Percentiles rank a stretch among this genome's conserved stretches.
Evolutionary conservation across 768 basidiomycete species (phyloP).

Genomic region (Phlegmacium glaucopus): DNA sequence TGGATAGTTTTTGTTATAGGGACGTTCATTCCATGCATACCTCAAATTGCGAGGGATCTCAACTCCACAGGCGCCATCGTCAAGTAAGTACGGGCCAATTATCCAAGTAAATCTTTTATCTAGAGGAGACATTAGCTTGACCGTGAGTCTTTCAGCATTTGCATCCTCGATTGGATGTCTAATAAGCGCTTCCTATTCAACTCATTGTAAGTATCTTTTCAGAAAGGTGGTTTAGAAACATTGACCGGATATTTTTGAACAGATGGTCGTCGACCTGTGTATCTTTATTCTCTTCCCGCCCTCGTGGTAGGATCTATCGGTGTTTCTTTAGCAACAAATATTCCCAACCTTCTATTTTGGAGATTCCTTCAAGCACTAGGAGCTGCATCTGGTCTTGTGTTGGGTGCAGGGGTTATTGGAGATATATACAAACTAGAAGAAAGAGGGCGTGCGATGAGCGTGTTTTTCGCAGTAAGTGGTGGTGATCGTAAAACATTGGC

Average conservation of each 20-base stretch:
- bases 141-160: slow-evolving; percentile 30
- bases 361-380: slow-evolving; percentile 65
- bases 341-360: slow-evolving; percentile 50
- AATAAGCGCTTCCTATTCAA: slow-evolving; percentile 28
- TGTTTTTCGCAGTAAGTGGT: slow-evolving; percentile 45
- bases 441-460: slow-evolving; percentile 51
- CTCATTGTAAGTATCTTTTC: slow-evolving; percentile 27
- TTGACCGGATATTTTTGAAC: not conserved
- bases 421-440: slow-evolving; percentile 66
- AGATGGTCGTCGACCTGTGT: slow-evolving; percentile 64
- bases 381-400: slow-evolving; percentile 46
- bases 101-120: no score
- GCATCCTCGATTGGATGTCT: slow-evolving; percentile 27
- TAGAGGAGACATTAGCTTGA: slow-evolving; percentile 18
- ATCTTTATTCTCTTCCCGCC: slow-evolving; percentile 54
- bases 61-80: slow-evolving; percentile 51
- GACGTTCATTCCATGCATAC: slow-evolving; percentile 69
- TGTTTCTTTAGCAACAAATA: slow-evolving; percentile 40
- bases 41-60: slow-evolving; percentile 65
- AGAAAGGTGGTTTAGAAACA: no score
- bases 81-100: no score
- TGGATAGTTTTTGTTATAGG: slow-evolving; percentile 60
- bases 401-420: slow-evolving; percentile 55
- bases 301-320: slow-evolving; percentile 56
- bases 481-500: not conserved